Base-by-base conservation (phyloP, 2,329 filamentous ascomycete species). In the Didymella exigua region DNA sequence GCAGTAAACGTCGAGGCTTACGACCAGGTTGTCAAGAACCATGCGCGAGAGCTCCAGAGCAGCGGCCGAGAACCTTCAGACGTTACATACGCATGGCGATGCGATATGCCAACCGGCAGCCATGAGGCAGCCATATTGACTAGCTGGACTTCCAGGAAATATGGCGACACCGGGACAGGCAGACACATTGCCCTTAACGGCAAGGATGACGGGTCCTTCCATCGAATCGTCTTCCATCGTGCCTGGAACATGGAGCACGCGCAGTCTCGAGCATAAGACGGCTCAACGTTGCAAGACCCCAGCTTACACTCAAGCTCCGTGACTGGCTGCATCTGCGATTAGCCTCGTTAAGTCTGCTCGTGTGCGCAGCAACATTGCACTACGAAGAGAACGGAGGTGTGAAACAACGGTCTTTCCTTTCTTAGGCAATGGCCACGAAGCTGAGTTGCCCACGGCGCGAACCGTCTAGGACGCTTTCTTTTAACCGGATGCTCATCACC, bases 71-170 rank as follows among this genome's bases (percentile, higher is more conserved):
- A 54, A 27, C 23, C 51, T 16, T 59, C 60, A 34, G 66, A 57
- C 34, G 54, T 68, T 36, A 59, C 56, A 49, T 53, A 60, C 40
- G 65, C 61, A 48, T 68, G 65, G 66, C 63, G 67, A 41, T 63
- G 62, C 34, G 70, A 70, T 59, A 36, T 59, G 29, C 46, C 56
- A 31, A 48, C 55, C 34, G 64, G 52, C 50, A 64, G 48, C 37
- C 58, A 62, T 21, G 68, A 72, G 56, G 53, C 56, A 29, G 40
- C 69, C 16, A 33, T 67, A 18, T 62, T 73, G 42, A 66, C 58
- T 18, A 66, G 65, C n/a, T 67, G 63, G 61, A 42, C 46, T n/a
- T 60, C 41, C 43, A 31, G 52, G 29, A 49, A 65, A 49, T 49
- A 54, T 19, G 56, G 67, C 49, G 27, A 40, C 48, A 51, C 49